Conservation (phyloP, 495 filamentous ascomycete species). For the Aspergillus bertholletiae region DNA sequence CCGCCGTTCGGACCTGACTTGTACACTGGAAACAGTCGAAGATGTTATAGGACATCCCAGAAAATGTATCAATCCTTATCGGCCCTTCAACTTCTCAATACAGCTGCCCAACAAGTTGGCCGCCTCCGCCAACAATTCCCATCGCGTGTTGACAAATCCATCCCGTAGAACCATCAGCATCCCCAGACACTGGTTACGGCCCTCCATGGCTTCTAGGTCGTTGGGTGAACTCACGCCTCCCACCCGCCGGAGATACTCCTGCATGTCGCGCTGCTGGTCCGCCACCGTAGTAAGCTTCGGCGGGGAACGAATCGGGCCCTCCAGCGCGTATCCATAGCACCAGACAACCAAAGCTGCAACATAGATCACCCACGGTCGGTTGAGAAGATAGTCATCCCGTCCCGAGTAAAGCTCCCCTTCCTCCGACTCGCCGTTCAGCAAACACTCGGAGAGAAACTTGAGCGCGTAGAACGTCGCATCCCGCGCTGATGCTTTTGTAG, state of each 20-base stretch:
- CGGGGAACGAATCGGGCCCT: constrained; percentile 63
- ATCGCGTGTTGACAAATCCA: constrained; percentile 76
- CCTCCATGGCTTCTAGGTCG: constrained; percentile 69
- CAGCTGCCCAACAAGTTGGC: constrained; percentile 76
- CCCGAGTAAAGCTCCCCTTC: constrained; percentile 60
- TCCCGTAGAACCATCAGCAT: constrained; percentile 78
- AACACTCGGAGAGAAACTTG: constrained; percentile 77
- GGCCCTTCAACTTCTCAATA: constrained; percentile 54
- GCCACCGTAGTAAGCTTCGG: constrained; percentile 52
- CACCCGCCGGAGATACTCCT: constrained; percentile 67
- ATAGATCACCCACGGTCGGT: constrained; percentile 96
- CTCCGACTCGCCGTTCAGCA: constrained; percentile 50
- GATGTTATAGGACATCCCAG: background rate
- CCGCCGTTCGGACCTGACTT: too few species aligned
- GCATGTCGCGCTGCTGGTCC: constrained; percentile 75
- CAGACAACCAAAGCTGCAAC: constrained; percentile 89
- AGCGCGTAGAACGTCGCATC: constrained; percentile 94
- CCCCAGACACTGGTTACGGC: constrained; percentile 79
- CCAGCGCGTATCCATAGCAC: constrained; percentile 91
- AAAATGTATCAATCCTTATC: background rate
- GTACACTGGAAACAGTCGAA: too few species aligned
- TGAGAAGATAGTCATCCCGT: constrained; percentile 84
- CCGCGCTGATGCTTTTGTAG: constrained; percentile 83
- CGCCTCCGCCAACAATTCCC: constrained; percentile 90
- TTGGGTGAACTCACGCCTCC: constrained; percentile 75